Evolutionary conservation across 768 basidiomycete genomes (phyloP).

Genomic region (Rhizopogon vesiculosus): DNA sequence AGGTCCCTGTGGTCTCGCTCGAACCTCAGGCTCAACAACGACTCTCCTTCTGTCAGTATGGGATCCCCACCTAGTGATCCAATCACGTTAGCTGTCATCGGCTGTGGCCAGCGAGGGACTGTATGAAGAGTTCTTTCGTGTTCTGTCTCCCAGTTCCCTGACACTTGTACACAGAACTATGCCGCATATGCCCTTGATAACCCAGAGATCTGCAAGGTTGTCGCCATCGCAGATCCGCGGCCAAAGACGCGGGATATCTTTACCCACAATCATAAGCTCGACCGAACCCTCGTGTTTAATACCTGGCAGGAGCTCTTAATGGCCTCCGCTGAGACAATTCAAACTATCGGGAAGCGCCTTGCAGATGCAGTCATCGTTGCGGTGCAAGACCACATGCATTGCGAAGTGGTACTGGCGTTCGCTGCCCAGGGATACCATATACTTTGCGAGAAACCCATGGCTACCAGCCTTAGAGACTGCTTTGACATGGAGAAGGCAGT

Average conservation of each 20-base stretch:
- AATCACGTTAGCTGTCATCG: slow-evolving; percentile 72
- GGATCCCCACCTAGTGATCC: slow-evolving; percentile 24
- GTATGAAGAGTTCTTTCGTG: slow-evolving; percentile 31
- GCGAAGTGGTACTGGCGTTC: slow-evolving; percentile 69
- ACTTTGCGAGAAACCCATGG: slow-evolving; percentile 92
- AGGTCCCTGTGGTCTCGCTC: slow-evolving; percentile 32
- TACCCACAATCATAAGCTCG: slow-evolving; percentile 51
- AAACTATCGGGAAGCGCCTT: slow-evolving; percentile 60
- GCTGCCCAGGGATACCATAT: slow-evolving; percentile 83
- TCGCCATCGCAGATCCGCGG: slow-evolving; percentile 84
- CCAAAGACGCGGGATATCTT: slow-evolving; percentile 57
- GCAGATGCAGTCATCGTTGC: slow-evolving; percentile 81
- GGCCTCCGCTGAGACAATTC: slow-evolving; percentile 63
- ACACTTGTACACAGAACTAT: slow-evolving; percentile 43
- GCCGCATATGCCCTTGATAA: slow-evolving; percentile 52
- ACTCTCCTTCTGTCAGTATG: slow-evolving; percentile 10
- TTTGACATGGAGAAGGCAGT: slow-evolving; percentile 71
- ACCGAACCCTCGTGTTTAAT: slow-evolving; percentile 63
- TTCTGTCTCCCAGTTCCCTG: background rate
- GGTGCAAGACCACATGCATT: slow-evolving; percentile 78
- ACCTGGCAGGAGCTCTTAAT: slow-evolving; percentile 67
- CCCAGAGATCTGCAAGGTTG: slow-evolving; percentile 67
- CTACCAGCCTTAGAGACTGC: slow-evolving; percentile 68
- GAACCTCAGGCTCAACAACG: slow-evolving; percentile 19
- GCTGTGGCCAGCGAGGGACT: slow-evolving; percentile 80